Evolutionary conservation across 2,329 filamentous ascomycete genomes (phyloP), one percentile per base, ranked within the genome.

Genomic region (Pseudogymnoascus sp.): DNA sequence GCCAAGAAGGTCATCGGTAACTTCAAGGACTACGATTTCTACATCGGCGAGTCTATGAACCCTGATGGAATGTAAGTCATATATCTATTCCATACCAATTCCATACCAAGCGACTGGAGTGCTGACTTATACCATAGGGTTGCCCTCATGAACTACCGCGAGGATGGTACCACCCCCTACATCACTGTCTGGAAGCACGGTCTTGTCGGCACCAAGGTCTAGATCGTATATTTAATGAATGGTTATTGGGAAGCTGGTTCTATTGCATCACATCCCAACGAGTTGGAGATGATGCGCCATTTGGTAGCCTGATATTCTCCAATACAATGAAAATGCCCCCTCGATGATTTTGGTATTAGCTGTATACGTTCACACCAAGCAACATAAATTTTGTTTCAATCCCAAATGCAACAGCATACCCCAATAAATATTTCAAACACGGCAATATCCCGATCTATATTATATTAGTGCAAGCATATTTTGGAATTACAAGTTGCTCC

Each of bases 11-110:
- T 96, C 69, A 81, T 89, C 65, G 80, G 75, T 76, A 93, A 91
- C 81, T 96, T 96, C 84, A 93, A 96, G 82, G 91, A 98, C 83
- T 96, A 89, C 78, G 93, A 98, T 78, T 93, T 97, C 80, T 90
- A 89, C 79, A 91, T 89, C 72, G 93, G 93, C 81, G 88, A 95
- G 83, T 89, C 86, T 72, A 96, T 96, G 91, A 86, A 96, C 79
- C 88, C 89, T 72, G 90, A 96, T 74, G 93, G 89, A 82, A 96
- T 97, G 95, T 95, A 82, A 74, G 89, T 84, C 62, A 35, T 65
- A 24, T 46, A 56, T 31, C 46, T 59, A 63, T 62, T 41, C 7
- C 6, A 50, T 22, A 10, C 64, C 43, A 65, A 60, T 62, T 41
- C 7, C 6, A 50, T 22, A 10, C 64, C 43, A 65, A 60, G 19